phyloP scores from a whole-genome alignment of 2,329 filamentous ascomycete genomes.

The Colletotrichum aenigma region DNA sequence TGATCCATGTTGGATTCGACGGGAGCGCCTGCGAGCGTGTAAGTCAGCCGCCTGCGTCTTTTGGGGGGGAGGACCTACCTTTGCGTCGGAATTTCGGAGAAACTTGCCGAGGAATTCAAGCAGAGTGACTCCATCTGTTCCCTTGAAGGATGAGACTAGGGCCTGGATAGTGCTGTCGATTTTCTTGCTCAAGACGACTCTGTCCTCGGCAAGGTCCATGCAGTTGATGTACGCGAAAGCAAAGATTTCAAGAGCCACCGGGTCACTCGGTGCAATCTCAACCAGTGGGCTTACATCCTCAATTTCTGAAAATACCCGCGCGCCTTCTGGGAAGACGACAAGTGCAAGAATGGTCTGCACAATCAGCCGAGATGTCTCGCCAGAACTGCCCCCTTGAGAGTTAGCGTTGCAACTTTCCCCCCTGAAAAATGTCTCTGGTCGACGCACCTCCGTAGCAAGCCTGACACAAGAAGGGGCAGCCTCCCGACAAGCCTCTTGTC shows the following conservation, averaged over 20 bases:
- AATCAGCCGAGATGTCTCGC: conserved; percentile 55
- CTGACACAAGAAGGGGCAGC: conserved; percentile 56
- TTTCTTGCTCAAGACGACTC: conserved; percentile 34
- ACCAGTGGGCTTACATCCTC: conserved; percentile 59
- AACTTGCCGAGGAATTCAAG: conserved; percentile 60
- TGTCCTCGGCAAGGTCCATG: conserved; percentile 35
- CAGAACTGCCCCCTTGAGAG: conserved; percentile 43
- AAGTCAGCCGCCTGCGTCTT: conserved; percentile 17
- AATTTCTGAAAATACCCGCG: conserved; percentile 49
- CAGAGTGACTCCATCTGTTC: conserved; percentile 65
- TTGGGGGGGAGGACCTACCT: conserved; percentile 40
- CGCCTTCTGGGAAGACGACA: conserved; percentile 55
- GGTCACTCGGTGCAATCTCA: conserved; percentile 59
- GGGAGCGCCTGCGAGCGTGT: conserved; percentile 47
- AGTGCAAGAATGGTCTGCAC: conserved; percentile 63
- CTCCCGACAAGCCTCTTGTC: conserved; percentile 54
- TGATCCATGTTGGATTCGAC: conserved; percentile 58
- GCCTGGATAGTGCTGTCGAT: conserved; percentile 52
- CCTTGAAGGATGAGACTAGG: conserved; percentile 58
- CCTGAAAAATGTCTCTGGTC: neutral
- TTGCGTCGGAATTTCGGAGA: conserved; percentile 51
- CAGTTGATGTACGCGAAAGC: conserved; percentile 61
- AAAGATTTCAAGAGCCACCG: conserved; percentile 60
- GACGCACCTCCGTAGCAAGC: conserved; percentile 56
- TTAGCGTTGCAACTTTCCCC: neutral